These are phyloP conservation scores for Rossbeevera mucosa DNA, from an alignment of 768 basidiomycete genomes.

Conservation along the genomic window DNA sequence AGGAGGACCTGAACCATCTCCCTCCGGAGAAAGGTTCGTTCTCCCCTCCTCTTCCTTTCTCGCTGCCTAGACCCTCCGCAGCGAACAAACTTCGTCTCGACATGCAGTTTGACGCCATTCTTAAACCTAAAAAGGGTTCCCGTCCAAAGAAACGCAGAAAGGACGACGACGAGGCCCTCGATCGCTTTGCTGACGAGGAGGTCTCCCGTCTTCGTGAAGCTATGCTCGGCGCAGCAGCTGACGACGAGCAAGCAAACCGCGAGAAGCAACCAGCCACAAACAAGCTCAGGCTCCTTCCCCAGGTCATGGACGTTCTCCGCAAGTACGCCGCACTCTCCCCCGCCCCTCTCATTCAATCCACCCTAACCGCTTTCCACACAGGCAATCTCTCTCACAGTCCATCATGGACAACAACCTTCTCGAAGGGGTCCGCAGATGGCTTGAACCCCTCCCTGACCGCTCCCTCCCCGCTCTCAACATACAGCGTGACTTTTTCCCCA, in stretches of 20 bases:
- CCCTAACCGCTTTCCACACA: constrained; percentile 27
- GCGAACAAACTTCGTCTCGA: constrained; percentile 75
- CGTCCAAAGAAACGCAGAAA: constrained; percentile 68
- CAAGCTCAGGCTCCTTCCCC: constrained; percentile 81
- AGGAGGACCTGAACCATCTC: constrained; percentile 62
- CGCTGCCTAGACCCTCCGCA: constrained; percentile 28
- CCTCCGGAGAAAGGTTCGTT: constrained; percentile 72
- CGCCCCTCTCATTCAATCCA: no score
- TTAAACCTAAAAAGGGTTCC: constrained; percentile 71
- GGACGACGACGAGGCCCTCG: constrained; percentile 77
- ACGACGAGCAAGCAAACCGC: constrained; percentile 75
- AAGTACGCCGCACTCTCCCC: constrained; percentile 52
- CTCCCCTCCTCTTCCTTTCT: neutral
- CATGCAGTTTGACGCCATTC: constrained; percentile 80
- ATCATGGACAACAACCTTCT: constrained; percentile 95
- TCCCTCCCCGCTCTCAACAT: constrained; percentile 95
- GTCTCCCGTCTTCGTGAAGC: constrained; percentile 82
- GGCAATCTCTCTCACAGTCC: constrained; percentile 80
- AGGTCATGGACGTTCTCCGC: constrained; percentile 88
- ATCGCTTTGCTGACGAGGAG: constrained; percentile 85
- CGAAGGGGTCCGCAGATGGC: constrained; percentile 83
- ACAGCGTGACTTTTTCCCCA: constrained; percentile 84
- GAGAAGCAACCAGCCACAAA: constrained; percentile 77
- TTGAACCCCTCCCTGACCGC: constrained; percentile 90
- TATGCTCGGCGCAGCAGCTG: constrained; percentile 84